Evolutionary conservation across 331 rosid genomes (phyloP), one percentile per base, ranked within the genome.

Genomic region (Rosa hybrid): DNA sequence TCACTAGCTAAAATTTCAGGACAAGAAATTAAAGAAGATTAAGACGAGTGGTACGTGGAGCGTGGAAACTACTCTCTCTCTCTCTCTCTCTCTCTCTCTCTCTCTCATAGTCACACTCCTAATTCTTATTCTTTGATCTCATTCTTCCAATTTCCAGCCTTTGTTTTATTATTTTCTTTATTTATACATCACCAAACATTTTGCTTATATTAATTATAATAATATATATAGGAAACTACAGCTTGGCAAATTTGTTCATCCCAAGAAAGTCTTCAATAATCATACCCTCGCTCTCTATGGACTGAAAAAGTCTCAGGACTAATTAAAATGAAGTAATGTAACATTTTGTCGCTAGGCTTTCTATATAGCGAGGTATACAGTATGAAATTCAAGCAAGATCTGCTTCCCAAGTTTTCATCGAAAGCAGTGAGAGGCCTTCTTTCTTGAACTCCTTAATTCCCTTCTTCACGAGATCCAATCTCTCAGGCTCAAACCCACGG

Each of bases 401-500:
- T 84, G 85, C 80, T 71, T 72, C 71, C 77, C 42, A 63, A 75
- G 70, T 68, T 62, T 62, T 78, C 87, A 51, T 85, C 71, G 86
- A 74, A 86, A 83, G 85, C 71, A 68, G 89, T 79, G 89, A 85
- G 39, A 74, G 71, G 39, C 48, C 59, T 59, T 75, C 78, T 80
- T 81, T 77, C 85, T 80, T 82, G 53, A 75, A 69, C 77, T 80
- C 79, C 82, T 68, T 81, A 39, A 39, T 62, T 75, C 57, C 60
- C 63, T 57, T 57, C 74, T 84, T 84, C 88, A 77, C 88, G 89
- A 83, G 91, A 88, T 88, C 91, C 88, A 82, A 88, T 86, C 82
- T 49, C 73, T 68, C 76, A 75, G 65, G 71, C 79, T 77, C 83
- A 77, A 82, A 56, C 83, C 81, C 81, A 83, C 83, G 77, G 77